Conservation (phyloP, 2,329 filamentous ascomycete species). For the Thielaviopsis punctulata region DNA sequence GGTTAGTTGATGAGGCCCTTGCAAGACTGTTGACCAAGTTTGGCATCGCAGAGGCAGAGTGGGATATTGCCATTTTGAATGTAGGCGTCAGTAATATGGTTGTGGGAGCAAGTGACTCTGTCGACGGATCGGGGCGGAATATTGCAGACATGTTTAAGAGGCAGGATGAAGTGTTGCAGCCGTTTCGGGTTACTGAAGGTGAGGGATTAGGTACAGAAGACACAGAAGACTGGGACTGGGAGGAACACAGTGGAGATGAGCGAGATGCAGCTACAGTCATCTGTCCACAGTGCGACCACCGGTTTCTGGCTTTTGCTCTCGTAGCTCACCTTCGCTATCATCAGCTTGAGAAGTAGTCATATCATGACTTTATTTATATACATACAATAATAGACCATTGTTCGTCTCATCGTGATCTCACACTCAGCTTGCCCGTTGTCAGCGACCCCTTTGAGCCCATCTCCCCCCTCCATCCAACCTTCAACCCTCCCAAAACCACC, state of each 20-base stretch:
- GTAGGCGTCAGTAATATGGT: constrained; percentile 78
- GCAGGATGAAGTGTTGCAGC: constrained; percentile 51
- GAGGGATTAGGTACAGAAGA: constrained; percentile 17
- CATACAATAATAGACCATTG: background rate
- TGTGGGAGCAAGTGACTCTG: constrained; percentile 31
- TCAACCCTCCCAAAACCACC: constrained; percentile 60
- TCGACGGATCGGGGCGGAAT: constrained; percentile 47
- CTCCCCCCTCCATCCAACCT: constrained; percentile 72
- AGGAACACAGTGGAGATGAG: constrained; percentile 16
- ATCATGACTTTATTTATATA: background rate
- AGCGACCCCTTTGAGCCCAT: constrained; percentile 83
- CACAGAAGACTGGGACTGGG: constrained; percentile 17
- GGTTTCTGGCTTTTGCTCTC: constrained; percentile 40
- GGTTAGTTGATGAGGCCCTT: constrained; percentile 51
- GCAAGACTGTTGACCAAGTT: constrained; percentile 58
- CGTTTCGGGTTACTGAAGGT: constrained; percentile 40
- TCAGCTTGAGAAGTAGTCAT: constrained; percentile 17
- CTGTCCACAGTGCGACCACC: constrained; percentile 33
- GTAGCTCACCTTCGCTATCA: constrained; percentile 39
- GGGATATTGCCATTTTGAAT: constrained; percentile 74
- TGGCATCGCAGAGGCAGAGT: constrained; percentile 48
- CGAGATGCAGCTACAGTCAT: constrained; percentile 18
- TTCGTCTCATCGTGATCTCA: constrained; percentile 19
- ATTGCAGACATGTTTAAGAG: constrained; percentile 69
- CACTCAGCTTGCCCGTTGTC: constrained; percentile 66